Percentiles rank a stretch among this genome's conserved stretches.
These are phyloP conservation scores for Byssothecium circinans DNA, from an alignment of 2,329 filamentous ascomycete genomes.

Conservation along the genomic window DNA sequence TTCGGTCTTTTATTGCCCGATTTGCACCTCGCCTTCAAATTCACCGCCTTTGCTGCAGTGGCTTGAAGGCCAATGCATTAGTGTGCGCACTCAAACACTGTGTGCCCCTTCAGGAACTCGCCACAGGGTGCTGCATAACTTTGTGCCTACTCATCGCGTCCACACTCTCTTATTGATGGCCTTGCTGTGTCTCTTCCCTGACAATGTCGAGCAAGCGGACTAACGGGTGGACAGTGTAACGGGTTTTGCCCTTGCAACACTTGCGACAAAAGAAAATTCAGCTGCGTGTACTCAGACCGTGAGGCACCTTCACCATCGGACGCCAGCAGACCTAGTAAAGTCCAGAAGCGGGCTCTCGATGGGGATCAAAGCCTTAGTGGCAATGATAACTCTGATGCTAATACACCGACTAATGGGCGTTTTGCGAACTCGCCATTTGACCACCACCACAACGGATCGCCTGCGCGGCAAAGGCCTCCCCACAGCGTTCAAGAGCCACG, in stretches of 20 bases:
- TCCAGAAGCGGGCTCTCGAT: constrained; percentile 29
- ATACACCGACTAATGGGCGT: constrained; percentile 26
- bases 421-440: constrained; percentile 22
- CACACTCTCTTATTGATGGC: not conserved
- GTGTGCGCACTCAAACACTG: too few species aligned
- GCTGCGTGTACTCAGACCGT: constrained; percentile 43
- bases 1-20: too few species aligned
- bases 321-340: constrained; percentile 43
- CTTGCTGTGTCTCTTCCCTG: not conserved
- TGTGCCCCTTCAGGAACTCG: too few species aligned
- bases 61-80: too few species aligned
- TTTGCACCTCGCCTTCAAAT: too few species aligned
- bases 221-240: constrained; percentile 55
- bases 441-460: constrained; percentile 18
- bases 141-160: too few species aligned
- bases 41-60: too few species aligned
- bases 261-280: constrained; percentile 55
- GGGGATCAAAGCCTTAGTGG: constrained; percentile 18
- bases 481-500: constrained; percentile 9
- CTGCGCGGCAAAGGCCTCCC: constrained; percentile 13
- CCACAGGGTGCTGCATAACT: too few species aligned
- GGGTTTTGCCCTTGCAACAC: constrained; percentile 60
- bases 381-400: constrained; percentile 24
- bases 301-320: constrained; percentile 38
- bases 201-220: constrained; percentile 5